These are phyloP conservation scores for Gamarada debralockiae DNA, from an alignment of 495 filamentous ascomycete species.

Conservation along the genomic window DNA sequence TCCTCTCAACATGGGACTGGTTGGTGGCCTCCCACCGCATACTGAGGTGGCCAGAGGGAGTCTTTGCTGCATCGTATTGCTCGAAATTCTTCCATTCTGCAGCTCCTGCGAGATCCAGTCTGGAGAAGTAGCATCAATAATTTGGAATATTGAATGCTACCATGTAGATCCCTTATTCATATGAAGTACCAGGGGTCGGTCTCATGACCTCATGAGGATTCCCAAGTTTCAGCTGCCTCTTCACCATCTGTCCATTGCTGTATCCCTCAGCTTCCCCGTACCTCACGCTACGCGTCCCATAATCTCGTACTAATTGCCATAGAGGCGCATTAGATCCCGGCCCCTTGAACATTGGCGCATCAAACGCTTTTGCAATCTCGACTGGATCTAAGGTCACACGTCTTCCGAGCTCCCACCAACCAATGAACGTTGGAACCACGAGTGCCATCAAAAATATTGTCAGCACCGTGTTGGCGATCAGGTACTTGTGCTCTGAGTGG, in stretches of 20 bases:
- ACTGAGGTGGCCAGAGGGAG: too few relatives aligned
- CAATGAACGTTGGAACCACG: constrained; percentile 23
- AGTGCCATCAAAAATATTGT: constrained; percentile 7
- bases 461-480: constrained; percentile 11
- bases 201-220: neutral
- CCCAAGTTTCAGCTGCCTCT: constrained; percentile 3
- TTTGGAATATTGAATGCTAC: neutral
- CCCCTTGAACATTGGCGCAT: constrained; percentile 22
- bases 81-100: too few relatives aligned
- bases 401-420: constrained; percentile 31
- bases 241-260: neutral
- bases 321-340: constrained; percentile 21
- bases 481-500: constrained; percentile 5
- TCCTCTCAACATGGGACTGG: too few relatives aligned
- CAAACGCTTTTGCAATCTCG: constrained; percentile 32
- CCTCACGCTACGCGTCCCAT: constrained; percentile 1
- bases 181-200: neutral
- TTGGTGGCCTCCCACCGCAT: too few relatives aligned
- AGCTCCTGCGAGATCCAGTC: too few relatives aligned
- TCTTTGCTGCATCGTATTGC: too few relatives aligned
- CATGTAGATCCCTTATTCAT: neutral
- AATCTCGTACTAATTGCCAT: constrained; percentile 2
- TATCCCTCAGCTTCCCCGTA: constrained; percentile 6
- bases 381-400: constrained; percentile 26
- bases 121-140: too few relatives aligned